A percentile compares a stretch with the other conserved stretches of the same genome.
Evolutionary conservation across 108 stramenopile species (phyloP).

Genomic region (Mediolabrus comicus): DNA sequence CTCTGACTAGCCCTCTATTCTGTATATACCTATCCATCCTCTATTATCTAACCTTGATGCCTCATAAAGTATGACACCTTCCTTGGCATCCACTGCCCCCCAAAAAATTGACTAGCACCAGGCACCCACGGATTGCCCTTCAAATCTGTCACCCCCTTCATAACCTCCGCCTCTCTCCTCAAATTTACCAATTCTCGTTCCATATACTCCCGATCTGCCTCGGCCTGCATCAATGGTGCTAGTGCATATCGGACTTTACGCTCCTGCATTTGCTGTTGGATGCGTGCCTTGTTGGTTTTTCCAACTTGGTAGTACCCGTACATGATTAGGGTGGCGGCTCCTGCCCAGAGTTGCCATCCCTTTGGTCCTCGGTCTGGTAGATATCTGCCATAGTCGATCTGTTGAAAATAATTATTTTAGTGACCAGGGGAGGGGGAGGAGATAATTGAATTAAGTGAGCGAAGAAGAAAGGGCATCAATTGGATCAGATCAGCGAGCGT

Average conservation of each 20-base stretch:
- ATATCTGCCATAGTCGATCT: slow-evolving; percentile 49
- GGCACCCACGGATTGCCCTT: slow-evolving; percentile 41
- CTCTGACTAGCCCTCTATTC: neutral
- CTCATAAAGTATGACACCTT: slow-evolving; percentile 38
- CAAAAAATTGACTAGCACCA: slow-evolving; percentile 33
- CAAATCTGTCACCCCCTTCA: slow-evolving; percentile 82
- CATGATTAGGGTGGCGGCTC: slow-evolving; percentile 50
- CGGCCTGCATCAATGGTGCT: slow-evolving; percentile 79
- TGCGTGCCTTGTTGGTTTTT: slow-evolving; percentile 57
- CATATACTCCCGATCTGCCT: slow-evolving; percentile 76
- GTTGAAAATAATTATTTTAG: neutral
- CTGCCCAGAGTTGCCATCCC: slow-evolving; percentile 81
- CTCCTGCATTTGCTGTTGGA: slow-evolving; percentile 70
- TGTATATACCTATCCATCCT: neutral
- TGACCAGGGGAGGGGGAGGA: slow-evolving; percentile 6
- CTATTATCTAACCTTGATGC: slow-evolving; percentile 4
- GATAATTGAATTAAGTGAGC: neutral
- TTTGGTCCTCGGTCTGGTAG: slow-evolving; percentile 76
- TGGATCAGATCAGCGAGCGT: neutral
- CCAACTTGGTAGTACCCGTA: slow-evolving; percentile 82
- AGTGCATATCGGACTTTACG: slow-evolving; percentile 75
- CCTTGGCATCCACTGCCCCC: slow-evolving; percentile 49
- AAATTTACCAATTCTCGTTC: slow-evolving; percentile 62
- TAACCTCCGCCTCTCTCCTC: slow-evolving; percentile 69
- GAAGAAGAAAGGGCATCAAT: neutral